Evolutionary conservation across 768 basidiomycete genomes (phyloP), one percentile per base, ranked within the genome.

Genomic region (Lactarius evosmus): DNA sequence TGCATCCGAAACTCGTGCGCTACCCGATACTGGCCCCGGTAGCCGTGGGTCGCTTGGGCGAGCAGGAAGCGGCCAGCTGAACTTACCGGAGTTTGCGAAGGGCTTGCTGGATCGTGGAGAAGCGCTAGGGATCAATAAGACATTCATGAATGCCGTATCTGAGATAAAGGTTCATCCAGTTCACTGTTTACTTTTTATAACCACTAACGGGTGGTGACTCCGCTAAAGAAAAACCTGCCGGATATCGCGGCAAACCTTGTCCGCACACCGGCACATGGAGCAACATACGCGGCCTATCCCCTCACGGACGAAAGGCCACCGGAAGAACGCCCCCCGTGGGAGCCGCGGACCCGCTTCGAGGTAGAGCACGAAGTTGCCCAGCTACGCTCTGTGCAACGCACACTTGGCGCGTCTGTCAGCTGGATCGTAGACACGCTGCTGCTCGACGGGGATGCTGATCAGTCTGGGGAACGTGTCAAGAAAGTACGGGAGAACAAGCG

Each of bases 111-210:
- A 93, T 72, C 79, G 85, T 22, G 85, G 89, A 30, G 91, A 92
- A 75, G 89, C 83, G 64, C 75, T 92, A 32, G 89, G 90, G n/a
- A 88, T 92, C 64, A 93, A 93, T 73, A 90, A 85, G 74, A 89
- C 89, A 0, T 76, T 93, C 22, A 84, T 88, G 83, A 89, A 82
- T 72, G 91, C 91, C 0, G 87, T 93, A 3, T 83, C 86, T 6
- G 91, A 91, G 73, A 75, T 89, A 44, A 85, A 83, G 75, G 94
- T 91, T 69, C 69, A 82, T 70, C 3, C 38, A 53, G 36, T 58
- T 12, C 22, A 34, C 25, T 12, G 6, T 40, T 9, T 33, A 30
- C 56, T 33, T 36, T 34, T 40, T 46, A 51, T 69, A 27, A 68
- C 55, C 58, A 32, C 61, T 49, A n/a, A 49, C 60, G 66, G 67